Percentiles rank a stretch among this genome's conserved stretches.
Conservation (phyloP, 768 basidiomycete genomes). For the Boletus coccyginus region DNA sequence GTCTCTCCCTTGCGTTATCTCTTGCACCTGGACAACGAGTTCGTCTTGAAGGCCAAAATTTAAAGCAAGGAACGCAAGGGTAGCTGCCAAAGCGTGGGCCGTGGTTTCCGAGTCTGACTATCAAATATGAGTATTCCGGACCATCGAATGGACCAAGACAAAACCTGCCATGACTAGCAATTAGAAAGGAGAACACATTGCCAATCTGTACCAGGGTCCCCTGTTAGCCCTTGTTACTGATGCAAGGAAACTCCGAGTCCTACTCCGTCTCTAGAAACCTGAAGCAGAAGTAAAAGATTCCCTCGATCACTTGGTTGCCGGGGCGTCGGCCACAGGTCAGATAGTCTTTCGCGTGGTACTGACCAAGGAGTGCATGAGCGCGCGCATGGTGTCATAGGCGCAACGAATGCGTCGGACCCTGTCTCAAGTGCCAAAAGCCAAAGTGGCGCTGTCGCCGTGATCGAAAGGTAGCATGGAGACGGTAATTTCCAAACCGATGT, state of each 20-base stretch:
- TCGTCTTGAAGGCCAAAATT: conserved; percentile 32
- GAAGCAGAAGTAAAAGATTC: conserved; percentile 19
- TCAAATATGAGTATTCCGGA: neutral
- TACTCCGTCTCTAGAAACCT: conserved; percentile 17
- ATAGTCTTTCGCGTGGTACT: conserved; percentile 7
- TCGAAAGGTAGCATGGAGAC: conserved; percentile 1
- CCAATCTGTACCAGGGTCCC: conserved; percentile 40
- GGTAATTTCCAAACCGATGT: conserved; percentile 25
- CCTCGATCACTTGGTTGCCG: conserved; percentile 1
- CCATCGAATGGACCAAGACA: neutral
- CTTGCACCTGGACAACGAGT: conserved; percentile 28
- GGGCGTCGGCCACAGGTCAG: conserved; percentile 3
- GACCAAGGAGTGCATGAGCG: conserved; percentile 19
- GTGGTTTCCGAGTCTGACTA: conserved; percentile 29
- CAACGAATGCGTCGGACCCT: conserved; percentile 21
- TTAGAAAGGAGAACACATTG: conserved; percentile 49
- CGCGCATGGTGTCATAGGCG: conserved; percentile 21
- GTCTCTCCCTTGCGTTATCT: conserved; percentile 22
- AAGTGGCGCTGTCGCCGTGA: too few relatives aligned
- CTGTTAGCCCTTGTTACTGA: neutral
- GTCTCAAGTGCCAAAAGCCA: neutral
- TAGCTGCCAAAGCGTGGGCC: conserved; percentile 31
- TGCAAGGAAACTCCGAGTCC: neutral
- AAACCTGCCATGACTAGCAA: conserved; percentile 55
- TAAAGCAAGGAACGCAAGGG: conserved; percentile 31